A percentile compares a stretch with the other conserved stretches of the same genome.
Conservation (phyloP, 345 rosid genomes). For the Boechera divaricarpa region DNA sequence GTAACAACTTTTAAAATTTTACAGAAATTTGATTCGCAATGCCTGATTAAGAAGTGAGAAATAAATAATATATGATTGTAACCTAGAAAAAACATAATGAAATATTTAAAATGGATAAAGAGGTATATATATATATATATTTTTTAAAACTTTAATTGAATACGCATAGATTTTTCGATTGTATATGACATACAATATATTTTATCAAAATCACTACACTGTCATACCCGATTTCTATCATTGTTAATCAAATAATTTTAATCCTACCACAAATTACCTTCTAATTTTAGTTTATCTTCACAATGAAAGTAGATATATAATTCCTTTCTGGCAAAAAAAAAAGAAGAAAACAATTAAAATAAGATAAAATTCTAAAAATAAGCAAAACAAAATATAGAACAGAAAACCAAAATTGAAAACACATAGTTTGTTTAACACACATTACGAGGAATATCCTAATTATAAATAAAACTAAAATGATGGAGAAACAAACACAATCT, state of each 20-base stretch:
- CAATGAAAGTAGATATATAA: neutral
- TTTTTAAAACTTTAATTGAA: too few species aligned
- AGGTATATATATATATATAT: too few species aligned
- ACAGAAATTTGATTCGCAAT: too few species aligned
- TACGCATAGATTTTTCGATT: neutral
- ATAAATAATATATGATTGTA: too few species aligned
- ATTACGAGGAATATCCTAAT: neutral
- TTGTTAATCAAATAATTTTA: neutral
- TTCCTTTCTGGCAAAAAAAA: neutral
- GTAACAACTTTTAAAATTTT: too few species aligned
- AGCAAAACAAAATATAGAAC: neutral
- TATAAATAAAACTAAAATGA: constrained; percentile 1
- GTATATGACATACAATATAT: neutral
- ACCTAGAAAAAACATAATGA: too few species aligned
- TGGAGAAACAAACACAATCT: constrained; percentile 9
- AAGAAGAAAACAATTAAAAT: neutral
- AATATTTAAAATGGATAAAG: too few species aligned
- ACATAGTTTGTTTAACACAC: constrained; percentile 13
- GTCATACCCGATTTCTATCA: neutral
- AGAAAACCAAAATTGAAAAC: neutral
- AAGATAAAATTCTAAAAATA: neutral
- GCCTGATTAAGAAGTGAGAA: too few species aligned
- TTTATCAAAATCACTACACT: neutral
- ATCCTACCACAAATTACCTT: neutral
- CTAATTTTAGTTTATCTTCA: neutral